Percentiles rank a stretch among this genome's conserved stretches.
Conservation (phyloP, 345 rosid species). For the Brassica nigra region DNA sequence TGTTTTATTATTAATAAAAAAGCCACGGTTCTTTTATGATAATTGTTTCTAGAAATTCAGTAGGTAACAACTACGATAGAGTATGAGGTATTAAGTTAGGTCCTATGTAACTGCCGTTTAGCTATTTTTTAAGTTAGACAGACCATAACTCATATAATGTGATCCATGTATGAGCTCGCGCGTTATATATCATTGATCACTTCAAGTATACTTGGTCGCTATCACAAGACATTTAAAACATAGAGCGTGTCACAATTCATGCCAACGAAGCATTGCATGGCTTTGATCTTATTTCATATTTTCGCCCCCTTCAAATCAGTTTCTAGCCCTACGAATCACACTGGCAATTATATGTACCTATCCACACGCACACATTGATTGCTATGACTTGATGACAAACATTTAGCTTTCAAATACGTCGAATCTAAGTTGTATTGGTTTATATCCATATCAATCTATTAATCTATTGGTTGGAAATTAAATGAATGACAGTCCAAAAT, state of each 20-base stretch:
- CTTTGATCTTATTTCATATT: background rate
- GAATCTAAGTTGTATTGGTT: background rate
- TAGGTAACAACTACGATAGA: background rate
- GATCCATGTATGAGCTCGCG: background rate
- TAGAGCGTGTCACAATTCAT: constrained; percentile 25
- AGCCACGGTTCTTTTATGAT: background rate
- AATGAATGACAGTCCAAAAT: background rate
- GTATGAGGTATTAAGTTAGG: constrained; percentile 22
- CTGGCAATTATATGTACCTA: constrained; percentile 9
- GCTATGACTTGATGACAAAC: background rate
- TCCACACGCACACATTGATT: constrained; percentile 31
- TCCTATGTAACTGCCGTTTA: constrained; percentile 18
- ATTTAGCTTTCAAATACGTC: constrained; percentile 4
- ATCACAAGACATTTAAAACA: background rate
- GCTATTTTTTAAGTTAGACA: background rate
- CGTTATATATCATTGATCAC: background rate
- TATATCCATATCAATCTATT: background rate
- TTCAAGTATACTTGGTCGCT: constrained; percentile 16
- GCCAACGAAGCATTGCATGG: constrained; percentile 33
- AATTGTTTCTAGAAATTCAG: background rate
- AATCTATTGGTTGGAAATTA: background rate
- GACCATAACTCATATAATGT: background rate
- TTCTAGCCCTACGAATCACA: constrained; percentile 18
- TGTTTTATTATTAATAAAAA: background rate
- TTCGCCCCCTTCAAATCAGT: background rate